Conservation (phyloP, 208 protist genomes). For the Balamuthia mandrillaris region DNA sequence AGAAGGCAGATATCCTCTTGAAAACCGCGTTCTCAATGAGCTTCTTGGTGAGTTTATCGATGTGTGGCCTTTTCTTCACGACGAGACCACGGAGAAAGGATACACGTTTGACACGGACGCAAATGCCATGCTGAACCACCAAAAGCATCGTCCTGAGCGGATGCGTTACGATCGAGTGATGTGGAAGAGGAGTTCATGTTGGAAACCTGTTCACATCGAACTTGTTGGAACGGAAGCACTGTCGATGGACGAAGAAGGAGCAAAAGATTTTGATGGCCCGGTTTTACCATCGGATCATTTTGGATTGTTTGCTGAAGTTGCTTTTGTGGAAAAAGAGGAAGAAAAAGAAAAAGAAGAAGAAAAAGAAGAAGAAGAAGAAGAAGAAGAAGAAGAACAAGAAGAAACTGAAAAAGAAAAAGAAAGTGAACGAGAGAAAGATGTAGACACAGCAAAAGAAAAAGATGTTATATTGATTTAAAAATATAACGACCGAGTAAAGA, state of each 20-base stretch:
- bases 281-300: constrained; percentile 29
- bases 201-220: background rate
- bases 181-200: background rate
- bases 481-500: too few species aligned
- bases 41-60: background rate
- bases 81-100: background rate
- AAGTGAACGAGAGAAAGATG: background rate
- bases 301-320: background rate
- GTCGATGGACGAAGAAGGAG: background rate
- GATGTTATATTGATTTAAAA: too few species aligned
- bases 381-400: background rate
- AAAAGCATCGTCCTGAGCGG: too few species aligned
- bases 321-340: background rate
- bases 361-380: background rate
- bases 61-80: background rate
- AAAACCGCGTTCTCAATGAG: background rate
- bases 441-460: background rate
- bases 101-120: constrained; percentile 13
- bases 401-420: background rate
- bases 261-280: background rate
- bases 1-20: background rate
- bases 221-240: background rate
- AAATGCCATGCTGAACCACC: background rate
- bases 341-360: too few species aligned
- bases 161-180: constrained; percentile 19